phyloP scores from a whole-genome alignment of 495 filamentous ascomycete genomes.

The Penicillium antarcticum region DNA sequence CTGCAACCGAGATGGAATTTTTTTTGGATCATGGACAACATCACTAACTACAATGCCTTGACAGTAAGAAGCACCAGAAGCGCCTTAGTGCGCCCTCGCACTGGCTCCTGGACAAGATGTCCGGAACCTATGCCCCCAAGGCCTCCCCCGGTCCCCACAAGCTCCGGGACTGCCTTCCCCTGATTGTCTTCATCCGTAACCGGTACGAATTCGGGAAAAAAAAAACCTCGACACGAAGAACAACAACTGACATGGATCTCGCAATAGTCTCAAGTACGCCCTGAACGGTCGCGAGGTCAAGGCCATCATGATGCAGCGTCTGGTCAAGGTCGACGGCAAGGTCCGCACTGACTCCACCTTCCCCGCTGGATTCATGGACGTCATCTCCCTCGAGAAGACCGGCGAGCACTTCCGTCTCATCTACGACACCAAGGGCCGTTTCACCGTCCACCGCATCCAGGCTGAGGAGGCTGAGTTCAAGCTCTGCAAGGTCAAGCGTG shows the following conservation, averaged over 20 bases:
- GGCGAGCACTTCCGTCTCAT: constrained; percentile 99
- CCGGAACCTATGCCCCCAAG: constrained; percentile 94
- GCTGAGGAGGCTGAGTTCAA: constrained; percentile 98
- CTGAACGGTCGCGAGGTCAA: constrained; percentile 96
- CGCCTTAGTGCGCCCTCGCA: constrained; percentile 96
- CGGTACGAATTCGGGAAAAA: constrained; percentile 39
- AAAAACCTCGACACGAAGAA: background rate
- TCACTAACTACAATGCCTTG: constrained; percentile 32
- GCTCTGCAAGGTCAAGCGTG: constrained; percentile 98
- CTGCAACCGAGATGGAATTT: background rate
- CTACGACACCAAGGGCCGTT: constrained; percentile 99
- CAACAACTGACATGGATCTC: constrained; percentile 14
- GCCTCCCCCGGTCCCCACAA: constrained; percentile 98
- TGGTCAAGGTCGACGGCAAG: constrained; percentile 99
- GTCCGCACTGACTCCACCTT: constrained; percentile 98
- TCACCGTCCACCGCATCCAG: constrained; percentile 99
- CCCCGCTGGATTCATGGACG: constrained; percentile 99
- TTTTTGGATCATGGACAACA: constrained; percentile 8
- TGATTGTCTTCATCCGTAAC: constrained; percentile 99
- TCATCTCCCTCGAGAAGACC: constrained; percentile 98
- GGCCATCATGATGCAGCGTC: constrained; percentile 98
- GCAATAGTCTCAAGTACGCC: constrained; percentile 89
- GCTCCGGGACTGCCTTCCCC: constrained; percentile 95
- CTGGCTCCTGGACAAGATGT: constrained; percentile 99
- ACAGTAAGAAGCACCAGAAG: constrained; percentile 99